A percentile compares a stretch with the other conserved stretches of the same genome.
These are phyloP conservation scores for Lipomyces chichibuensis DNA, from an alignment of 805 yeast species.

Conservation along the genomic window DNA sequence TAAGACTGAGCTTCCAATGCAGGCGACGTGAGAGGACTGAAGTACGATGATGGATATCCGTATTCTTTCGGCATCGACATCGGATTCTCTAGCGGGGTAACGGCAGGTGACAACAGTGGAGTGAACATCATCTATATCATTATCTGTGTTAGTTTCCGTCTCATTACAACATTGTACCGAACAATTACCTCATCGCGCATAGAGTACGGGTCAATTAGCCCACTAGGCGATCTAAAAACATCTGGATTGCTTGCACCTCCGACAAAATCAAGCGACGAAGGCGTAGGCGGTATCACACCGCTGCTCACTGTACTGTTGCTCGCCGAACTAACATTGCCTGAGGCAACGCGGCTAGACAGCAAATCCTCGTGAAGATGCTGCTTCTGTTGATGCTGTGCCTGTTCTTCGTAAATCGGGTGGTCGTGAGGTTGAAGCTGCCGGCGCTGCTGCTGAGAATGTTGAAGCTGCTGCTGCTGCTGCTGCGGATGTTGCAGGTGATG, in stretches of 20 bases:
- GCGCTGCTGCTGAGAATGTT: slow-evolving; percentile 6
- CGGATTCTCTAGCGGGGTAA: slow-evolving; percentile 57
- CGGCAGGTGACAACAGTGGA: slow-evolving; percentile 76
- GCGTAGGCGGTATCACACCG: slow-evolving; percentile 32
- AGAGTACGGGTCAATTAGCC: slow-evolving; percentile 23
- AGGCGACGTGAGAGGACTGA: slow-evolving; percentile 38
- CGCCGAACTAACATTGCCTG: slow-evolving; percentile 6
- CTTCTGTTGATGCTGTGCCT: slow-evolving; percentile 9
- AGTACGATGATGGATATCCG: slow-evolving; percentile 26
- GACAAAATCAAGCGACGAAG: slow-evolving; percentile 29
- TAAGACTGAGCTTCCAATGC: slow-evolving; percentile 35
- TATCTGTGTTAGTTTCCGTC: neutral
- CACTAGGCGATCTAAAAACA: slow-evolving; percentile 28
- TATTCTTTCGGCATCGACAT: slow-evolving; percentile 24
- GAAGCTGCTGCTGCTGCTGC: neutral
- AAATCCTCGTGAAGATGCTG: slow-evolving; percentile 3
- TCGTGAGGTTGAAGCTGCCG: slow-evolving; percentile 2
- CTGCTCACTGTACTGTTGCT: slow-evolving; percentile 2
- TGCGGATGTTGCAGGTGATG: slow-evolving; percentile 1
- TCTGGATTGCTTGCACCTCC: slow-evolving; percentile 9
- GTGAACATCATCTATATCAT: slow-evolving; percentile 51
- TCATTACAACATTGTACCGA: neutral
- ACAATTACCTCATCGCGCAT: slow-evolving; percentile 23
- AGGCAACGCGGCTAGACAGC: neutral
- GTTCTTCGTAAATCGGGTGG: slow-evolving; percentile 9